Evolutionary conservation across 2,329 filamentous ascomycete genomes (phyloP).

Genomic region (Cladosporium oxysporum): DNA sequence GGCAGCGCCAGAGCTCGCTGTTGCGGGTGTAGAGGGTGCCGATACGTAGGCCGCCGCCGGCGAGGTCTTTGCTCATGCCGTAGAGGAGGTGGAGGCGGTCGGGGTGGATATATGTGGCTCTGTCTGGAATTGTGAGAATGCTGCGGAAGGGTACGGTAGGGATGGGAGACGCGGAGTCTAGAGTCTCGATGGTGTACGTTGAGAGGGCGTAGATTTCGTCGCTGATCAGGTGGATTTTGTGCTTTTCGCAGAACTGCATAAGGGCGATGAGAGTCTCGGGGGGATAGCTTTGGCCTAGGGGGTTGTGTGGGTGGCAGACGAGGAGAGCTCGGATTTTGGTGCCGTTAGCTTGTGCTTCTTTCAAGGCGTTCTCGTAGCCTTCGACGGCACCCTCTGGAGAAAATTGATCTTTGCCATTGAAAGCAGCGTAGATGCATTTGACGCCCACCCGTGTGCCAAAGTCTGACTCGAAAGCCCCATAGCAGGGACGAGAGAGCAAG

Average conservation of each 20-base stretch:
- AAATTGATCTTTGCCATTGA: conserved; percentile 43
- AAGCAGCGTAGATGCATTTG: conserved; percentile 43
- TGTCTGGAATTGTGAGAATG: conserved; percentile 12
- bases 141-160: conserved; percentile 19
- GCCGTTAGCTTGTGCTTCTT: conserved; percentile 36
- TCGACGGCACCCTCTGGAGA: conserved; percentile 31
- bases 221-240: conserved; percentile 37
- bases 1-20: conserved; percentile 29
- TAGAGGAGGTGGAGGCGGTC: conserved; percentile 36
- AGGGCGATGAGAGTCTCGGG: conserved; percentile 28
- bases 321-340: conserved; percentile 44
- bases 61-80: conserved; percentile 40
- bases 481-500: conserved; percentile 49
- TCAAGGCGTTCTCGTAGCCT: conserved; percentile 43
- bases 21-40: conserved; percentile 33
- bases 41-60: conserved; percentile 36
- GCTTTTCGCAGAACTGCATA: conserved; percentile 34
- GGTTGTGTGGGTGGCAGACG: conserved; percentile 49
- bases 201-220: conserved; percentile 44
- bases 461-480: conserved; percentile 53
- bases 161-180: conserved; percentile 13
- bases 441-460: conserved; percentile 48
- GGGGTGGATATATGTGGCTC: conserved; percentile 13
- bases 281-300: conserved; percentile 39
- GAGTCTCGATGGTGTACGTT: conserved; percentile 25